These are phyloP conservation scores for Colletotrichum simmondsii DNA, from an alignment of 2,329 filamentous ascomycete species.

Conservation along the genomic window DNA sequence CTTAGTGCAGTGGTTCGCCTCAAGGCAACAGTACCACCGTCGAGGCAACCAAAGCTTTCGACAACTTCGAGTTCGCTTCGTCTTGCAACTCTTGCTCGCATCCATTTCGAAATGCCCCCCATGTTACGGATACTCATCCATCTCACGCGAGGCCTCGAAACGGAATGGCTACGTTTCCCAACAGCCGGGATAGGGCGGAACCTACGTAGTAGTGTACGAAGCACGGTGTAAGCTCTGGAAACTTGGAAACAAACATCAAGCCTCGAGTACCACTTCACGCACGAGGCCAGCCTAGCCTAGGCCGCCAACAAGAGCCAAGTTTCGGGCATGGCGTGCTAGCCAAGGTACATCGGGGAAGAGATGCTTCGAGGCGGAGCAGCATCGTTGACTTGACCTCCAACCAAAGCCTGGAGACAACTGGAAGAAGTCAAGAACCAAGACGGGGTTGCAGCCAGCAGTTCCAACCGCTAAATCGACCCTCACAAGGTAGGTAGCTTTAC, in stretches of 20 bases:
- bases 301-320: conserved; percentile 19
- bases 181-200: conserved; percentile 9
- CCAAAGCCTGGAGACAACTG: background rate
- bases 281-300: conserved; percentile 4
- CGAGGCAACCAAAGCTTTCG: background rate
- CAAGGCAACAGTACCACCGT: background rate
- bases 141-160: conserved; percentile 1
- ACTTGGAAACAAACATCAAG: conserved; percentile 10
- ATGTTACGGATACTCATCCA: background rate
- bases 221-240: background rate
- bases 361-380: background rate
- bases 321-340: conserved; percentile 24
- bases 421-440: background rate
- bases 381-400: background rate
- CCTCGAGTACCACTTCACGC: background rate
- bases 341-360: background rate
- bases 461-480: background rate
- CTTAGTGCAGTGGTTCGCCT: background rate
- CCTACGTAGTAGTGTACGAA: background rate
- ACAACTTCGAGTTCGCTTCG: background rate
- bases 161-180: background rate
- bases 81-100: background rate
- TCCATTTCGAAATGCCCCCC: conserved; percentile 2
- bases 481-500: background rate
- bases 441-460: conserved; percentile 16